phyloP scores from a whole-genome alignment of 495 filamentous ascomycete species.

The Penicillium tannophilum region DNA sequence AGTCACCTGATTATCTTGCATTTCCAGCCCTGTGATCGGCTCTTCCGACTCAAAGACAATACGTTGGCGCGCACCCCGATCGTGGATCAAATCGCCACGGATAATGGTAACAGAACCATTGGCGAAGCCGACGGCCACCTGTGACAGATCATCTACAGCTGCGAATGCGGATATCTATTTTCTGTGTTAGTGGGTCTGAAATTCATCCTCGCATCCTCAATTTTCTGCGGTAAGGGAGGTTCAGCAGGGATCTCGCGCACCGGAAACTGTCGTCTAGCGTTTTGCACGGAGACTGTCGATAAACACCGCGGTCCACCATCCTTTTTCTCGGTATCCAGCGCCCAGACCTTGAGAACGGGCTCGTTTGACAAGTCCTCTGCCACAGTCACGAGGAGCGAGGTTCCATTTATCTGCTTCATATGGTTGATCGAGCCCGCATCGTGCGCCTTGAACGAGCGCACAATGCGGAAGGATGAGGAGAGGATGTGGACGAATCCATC shows the following conservation, averaged over 20 bases:
- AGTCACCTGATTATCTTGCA: conserved; percentile 55
- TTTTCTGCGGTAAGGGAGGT: not conserved
- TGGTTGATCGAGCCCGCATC: conserved; percentile 82
- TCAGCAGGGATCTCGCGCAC: conserved; percentile 41
- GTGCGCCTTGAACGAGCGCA: conserved; percentile 84
- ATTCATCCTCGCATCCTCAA: not conserved
- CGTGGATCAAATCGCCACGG: conserved; percentile 91
- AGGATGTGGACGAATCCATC: conserved; percentile 86
- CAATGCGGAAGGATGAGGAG: conserved; percentile 81
- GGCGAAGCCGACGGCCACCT: conserved; percentile 92
- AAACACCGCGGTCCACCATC: conserved; percentile 83
- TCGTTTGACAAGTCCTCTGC: conserved; percentile 85
- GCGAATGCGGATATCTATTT: conserved; percentile 87
- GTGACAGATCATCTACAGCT: conserved; percentile 80
- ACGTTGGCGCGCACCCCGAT: conserved; percentile 92
- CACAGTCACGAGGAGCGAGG: conserved; percentile 82
- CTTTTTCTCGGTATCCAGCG: conserved; percentile 93
- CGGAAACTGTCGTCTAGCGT: conserved; percentile 90
- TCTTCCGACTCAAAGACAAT: conserved; percentile 97
- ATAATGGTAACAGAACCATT: conserved; percentile 94
- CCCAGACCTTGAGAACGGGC: conserved; percentile 93
- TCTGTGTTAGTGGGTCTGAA: not conserved
- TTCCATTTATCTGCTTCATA: conserved; percentile 90
- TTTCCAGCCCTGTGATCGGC: conserved; percentile 85
- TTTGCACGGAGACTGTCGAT: conserved; percentile 81